Evolutionary conservation across 2,329 filamentous ascomycete species (phyloP).

Genomic region (Colletotrichum scovillei): DNA sequence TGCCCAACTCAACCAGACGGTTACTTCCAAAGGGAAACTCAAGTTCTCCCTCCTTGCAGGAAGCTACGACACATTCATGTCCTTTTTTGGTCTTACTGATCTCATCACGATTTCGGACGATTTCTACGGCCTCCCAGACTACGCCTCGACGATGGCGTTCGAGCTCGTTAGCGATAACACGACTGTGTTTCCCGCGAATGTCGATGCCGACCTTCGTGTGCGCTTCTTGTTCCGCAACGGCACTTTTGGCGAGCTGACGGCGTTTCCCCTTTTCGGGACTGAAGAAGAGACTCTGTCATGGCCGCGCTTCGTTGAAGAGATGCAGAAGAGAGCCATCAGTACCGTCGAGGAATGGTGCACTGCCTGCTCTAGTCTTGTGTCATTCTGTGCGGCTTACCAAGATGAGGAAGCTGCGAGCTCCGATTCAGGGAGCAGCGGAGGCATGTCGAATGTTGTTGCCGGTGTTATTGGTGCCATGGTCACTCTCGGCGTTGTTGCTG

Average conservation of each 20-base stretch:
- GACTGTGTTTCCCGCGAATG: slow-evolving; percentile 41
- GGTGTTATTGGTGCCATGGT: slow-evolving; percentile 48
- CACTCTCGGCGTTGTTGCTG: slow-evolving; percentile 43
- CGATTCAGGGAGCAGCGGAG: slow-evolving; percentile 16
- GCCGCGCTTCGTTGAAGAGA: slow-evolving; percentile 43
- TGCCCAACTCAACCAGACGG: slow-evolving; percentile 45
- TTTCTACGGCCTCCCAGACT: slow-evolving; percentile 48
- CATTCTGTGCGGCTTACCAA: slow-evolving; percentile 47
- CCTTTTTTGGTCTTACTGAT: slow-evolving; percentile 46
- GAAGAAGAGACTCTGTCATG: slow-evolving; percentile 43
- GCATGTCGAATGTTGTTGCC: slow-evolving; percentile 47
- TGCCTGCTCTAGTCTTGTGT: slow-evolving; percentile 40
- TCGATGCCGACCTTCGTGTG: slow-evolving; percentile 42
- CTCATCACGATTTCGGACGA: slow-evolving; percentile 42
- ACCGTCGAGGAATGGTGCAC: slow-evolving; percentile 46
- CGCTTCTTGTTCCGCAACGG: slow-evolving; percentile 50
- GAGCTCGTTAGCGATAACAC: slow-evolving; percentile 45
- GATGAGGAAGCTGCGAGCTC: slow-evolving; percentile 33
- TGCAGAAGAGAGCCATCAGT: slow-evolving; percentile 43
- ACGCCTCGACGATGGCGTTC: slow-evolving; percentile 50
- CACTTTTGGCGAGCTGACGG: slow-evolving; percentile 42
- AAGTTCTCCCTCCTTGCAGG: slow-evolving; percentile 49
- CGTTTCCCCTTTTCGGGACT: slow-evolving; percentile 45
- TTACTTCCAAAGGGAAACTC: slow-evolving; percentile 42
- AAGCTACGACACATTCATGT: slow-evolving; percentile 50